phyloP scores from a whole-genome alignment of 768 basidiomycete species.

The Rhizopogon vulgaris region DNA sequence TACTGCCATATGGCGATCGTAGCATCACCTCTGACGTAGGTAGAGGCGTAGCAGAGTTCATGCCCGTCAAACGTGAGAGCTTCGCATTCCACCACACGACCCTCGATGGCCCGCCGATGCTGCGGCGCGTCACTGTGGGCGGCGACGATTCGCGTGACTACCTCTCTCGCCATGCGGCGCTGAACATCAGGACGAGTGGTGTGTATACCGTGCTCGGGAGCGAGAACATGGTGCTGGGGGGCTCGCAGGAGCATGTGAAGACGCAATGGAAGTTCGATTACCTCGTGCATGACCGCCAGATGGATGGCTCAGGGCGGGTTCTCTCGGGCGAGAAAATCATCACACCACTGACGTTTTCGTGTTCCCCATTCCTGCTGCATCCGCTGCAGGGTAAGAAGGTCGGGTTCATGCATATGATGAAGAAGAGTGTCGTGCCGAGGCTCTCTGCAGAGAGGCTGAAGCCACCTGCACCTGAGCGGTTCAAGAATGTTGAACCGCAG shows the following conservation, averaged over 20 bases:
- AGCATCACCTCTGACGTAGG: constrained; percentile 27
- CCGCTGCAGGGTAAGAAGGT: constrained; percentile 61
- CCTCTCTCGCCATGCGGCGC: constrained; percentile 67
- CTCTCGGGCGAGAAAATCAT: constrained; percentile 65
- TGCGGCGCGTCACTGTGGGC: constrained; percentile 63
- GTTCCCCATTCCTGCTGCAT: constrained; percentile 58
- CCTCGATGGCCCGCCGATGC: constrained; percentile 59
- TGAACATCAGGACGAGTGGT: constrained; percentile 64
- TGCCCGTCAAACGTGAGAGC: constrained; percentile 48
- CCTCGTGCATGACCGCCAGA: constrained; percentile 55
- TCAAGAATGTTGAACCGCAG: neutral
- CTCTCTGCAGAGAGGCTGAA: constrained; percentile 56
- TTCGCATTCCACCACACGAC: constrained; percentile 71
- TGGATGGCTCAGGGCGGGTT: constrained; percentile 37
- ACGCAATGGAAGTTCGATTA: constrained; percentile 80
- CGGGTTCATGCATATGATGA: constrained; percentile 63
- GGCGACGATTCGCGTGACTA: constrained; percentile 68
- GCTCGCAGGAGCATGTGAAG: constrained; percentile 27
- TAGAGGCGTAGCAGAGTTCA: constrained; percentile 56
- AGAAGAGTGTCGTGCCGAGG: constrained; percentile 64
- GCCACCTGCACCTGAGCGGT: constrained; percentile 34
- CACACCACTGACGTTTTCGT: constrained; percentile 69
- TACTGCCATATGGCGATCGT: constrained; percentile 19
- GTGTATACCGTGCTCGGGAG: constrained; percentile 69
- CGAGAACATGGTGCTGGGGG: constrained; percentile 35